Evolutionary conservation across 805 yeast genomes (phyloP).

Genomic region (Wickerhamiella domercqiae): DNA sequence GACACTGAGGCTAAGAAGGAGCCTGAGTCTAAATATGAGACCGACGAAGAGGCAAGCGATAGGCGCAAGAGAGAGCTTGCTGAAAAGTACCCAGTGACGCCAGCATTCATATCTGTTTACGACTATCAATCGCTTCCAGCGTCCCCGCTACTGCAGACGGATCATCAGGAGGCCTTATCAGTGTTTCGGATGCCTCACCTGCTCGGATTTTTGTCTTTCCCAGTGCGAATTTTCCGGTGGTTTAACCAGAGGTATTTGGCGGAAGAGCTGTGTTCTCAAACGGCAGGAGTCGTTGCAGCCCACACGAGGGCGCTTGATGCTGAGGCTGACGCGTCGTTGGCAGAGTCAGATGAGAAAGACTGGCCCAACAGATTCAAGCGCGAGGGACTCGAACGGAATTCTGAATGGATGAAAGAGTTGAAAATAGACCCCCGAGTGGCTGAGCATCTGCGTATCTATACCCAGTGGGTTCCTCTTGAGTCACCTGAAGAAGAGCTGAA

Average conservation of each 20-base stretch:
- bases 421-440: slow-evolving; percentile 53
- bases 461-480: background rate
- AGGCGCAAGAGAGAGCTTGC: slow-evolving; percentile 10
- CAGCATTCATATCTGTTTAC: slow-evolving; percentile 41
- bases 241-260: slow-evolving; percentile 61
- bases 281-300: slow-evolving; percentile 40
- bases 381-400: slow-evolving; percentile 51
- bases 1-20: slow-evolving; percentile 14
- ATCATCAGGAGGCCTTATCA: slow-evolving; percentile 42
- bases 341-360: slow-evolving; percentile 53
- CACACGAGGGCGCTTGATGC: slow-evolving; percentile 38
- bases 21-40: slow-evolving; percentile 10
- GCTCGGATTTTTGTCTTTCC: slow-evolving; percentile 64
- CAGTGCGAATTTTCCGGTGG: slow-evolving; percentile 60
- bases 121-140: slow-evolving; percentile 40
- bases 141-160: slow-evolving; percentile 45
- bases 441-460: slow-evolving; percentile 28
- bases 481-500: background rate
- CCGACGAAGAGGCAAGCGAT: slow-evolving; percentile 8
- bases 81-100: slow-evolving; percentile 12
- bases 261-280: slow-evolving; percentile 41
- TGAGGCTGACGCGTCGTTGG: slow-evolving; percentile 28
- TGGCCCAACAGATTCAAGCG: slow-evolving; percentile 83
- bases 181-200: slow-evolving; percentile 65
- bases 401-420: slow-evolving; percentile 81